phyloP scores from a whole-genome alignment of 1,139 yeast species.

The Geotrichum macrosporum region DNA sequence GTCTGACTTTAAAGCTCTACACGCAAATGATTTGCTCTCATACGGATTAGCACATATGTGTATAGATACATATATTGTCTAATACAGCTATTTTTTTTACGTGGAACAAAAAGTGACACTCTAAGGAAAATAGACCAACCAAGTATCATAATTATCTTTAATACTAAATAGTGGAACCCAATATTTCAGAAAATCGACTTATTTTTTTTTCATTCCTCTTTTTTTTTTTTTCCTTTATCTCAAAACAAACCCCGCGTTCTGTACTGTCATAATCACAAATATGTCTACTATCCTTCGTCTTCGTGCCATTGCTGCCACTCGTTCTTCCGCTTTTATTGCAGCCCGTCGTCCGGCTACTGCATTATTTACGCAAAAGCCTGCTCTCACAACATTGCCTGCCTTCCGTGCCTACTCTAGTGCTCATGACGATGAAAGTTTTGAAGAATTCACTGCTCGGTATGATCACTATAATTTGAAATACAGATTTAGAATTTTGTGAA shows the following conservation, averaged over 20 bases:
- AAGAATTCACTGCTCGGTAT: conserved; percentile 73
- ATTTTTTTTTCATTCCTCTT: neutral
- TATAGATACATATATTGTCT: no score
- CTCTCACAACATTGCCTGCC: conserved; percentile 32
- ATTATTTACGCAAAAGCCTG: conserved; percentile 28
- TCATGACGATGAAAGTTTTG: conserved; percentile 85
- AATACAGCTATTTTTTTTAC: no score
- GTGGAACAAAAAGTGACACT: no score
- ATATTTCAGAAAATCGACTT: no score
- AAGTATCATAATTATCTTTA: no score
- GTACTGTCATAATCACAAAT: conserved; percentile 8
- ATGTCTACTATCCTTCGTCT: conserved; percentile 24
- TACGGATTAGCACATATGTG: no score
- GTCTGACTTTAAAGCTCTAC: no score
- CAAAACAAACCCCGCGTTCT: neutral
- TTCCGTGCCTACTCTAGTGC: conserved; percentile 58
- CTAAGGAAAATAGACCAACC: no score
- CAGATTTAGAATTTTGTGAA: neutral
- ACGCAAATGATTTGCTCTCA: no score
- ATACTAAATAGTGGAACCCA: no score
- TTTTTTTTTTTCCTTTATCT: neutral
- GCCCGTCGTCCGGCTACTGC: conserved; percentile 29
- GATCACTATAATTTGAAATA: conserved; percentile 4
- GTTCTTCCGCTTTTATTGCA: conserved; percentile 23
- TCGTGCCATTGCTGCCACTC: conserved; percentile 23